Evolutionary conservation across 2,329 filamentous ascomycete genomes (phyloP).

Genomic region (Aureobasidium pullulans): DNA sequence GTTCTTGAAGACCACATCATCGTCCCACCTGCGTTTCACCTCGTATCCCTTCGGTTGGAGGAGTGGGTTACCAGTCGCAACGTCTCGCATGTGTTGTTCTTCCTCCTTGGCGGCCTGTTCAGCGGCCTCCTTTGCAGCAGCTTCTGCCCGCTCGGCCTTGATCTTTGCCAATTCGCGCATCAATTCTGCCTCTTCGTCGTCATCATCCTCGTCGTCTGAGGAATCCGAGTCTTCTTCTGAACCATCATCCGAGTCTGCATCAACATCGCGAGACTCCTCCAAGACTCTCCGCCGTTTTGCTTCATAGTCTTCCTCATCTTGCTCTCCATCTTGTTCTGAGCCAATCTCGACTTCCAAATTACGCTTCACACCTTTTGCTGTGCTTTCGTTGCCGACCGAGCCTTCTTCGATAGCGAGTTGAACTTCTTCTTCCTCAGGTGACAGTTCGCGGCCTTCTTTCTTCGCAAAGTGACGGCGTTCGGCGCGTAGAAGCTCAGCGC

Average conservation of each 20-base stretch:
- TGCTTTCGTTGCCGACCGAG: constrained; percentile 30
- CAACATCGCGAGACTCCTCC: constrained; percentile 80
- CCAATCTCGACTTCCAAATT: constrained; percentile 47
- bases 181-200: constrained; percentile 77
- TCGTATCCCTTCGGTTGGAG: constrained; percentile 84
- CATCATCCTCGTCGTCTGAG: constrained; percentile 66
- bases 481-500: constrained; percentile 80
- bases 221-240: constrained; percentile 34
- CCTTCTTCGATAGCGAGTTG: constrained; percentile 42
- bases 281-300: constrained; percentile 79
- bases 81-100: constrained; percentile 76
- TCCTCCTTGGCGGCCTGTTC: constrained; percentile 74
- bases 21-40: constrained; percentile 90
- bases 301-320: constrained; percentile 55
- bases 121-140: constrained; percentile 73
- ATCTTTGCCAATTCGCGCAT: constrained; percentile 93
- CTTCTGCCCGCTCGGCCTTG: constrained; percentile 74
- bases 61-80: constrained; percentile 85
- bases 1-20: constrained; percentile 99
- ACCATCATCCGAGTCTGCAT: constrained; percentile 61
- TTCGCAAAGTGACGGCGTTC: constrained; percentile 85
- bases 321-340: constrained; percentile 36
- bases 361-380: constrained; percentile 50
- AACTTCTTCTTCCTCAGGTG: constrained; percentile 29
- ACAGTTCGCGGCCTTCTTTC: constrained; percentile 55